Conservation (phyloP, 164 flowering plant genomes). For the Magnolia sinica region DNA sequence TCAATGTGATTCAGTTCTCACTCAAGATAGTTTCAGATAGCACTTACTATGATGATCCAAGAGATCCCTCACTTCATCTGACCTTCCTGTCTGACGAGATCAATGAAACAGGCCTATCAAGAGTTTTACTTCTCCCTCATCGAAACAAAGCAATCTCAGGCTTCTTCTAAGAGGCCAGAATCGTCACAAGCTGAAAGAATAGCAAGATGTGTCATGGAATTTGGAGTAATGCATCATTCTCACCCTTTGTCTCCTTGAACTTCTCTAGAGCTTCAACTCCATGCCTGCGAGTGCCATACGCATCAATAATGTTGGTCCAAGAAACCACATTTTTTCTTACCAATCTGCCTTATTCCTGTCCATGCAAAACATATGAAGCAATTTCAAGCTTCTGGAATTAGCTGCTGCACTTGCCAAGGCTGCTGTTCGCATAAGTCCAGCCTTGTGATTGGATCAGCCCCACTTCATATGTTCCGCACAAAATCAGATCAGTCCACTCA, state of each 20-base stretch:
- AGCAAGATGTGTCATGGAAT: slow-evolving; percentile 44
- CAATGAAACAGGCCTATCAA: slow-evolving; percentile 51
- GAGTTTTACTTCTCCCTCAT: slow-evolving; percentile 29
- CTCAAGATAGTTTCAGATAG: too few relatives aligned
- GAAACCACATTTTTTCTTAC: slow-evolving; percentile 30
- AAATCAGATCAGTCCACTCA: too few relatives aligned
- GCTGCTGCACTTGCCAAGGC: too few relatives aligned
- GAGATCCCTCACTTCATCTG: slow-evolving; percentile 41
- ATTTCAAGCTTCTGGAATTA: too few relatives aligned
- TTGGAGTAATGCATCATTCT: slow-evolving; percentile 27
- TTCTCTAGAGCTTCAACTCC: slow-evolving; percentile 45
- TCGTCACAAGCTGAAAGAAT: slow-evolving; percentile 59
- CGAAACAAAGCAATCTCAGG: slow-evolving; percentile 29
- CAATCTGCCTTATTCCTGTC: slow-evolving; percentile 18
- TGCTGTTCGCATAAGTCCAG: too few relatives aligned
- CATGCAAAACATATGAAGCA: slow-evolving; percentile 2
- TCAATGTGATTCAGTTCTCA: not conserved
- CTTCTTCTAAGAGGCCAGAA: slow-evolving; percentile 46
- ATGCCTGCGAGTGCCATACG: slow-evolving; percentile 39
- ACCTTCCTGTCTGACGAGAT: slow-evolving; percentile 45
- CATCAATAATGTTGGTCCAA: slow-evolving; percentile 54
- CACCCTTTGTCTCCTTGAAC: slow-evolving; percentile 36
- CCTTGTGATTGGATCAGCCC: too few relatives aligned
- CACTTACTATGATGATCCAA: slow-evolving; percentile 11
- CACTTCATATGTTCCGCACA: too few relatives aligned